These are phyloP conservation scores for Microthlaspi erraticum DNA, from an alignment of 345 rosid genomes.

Conservation along the genomic window DNA sequence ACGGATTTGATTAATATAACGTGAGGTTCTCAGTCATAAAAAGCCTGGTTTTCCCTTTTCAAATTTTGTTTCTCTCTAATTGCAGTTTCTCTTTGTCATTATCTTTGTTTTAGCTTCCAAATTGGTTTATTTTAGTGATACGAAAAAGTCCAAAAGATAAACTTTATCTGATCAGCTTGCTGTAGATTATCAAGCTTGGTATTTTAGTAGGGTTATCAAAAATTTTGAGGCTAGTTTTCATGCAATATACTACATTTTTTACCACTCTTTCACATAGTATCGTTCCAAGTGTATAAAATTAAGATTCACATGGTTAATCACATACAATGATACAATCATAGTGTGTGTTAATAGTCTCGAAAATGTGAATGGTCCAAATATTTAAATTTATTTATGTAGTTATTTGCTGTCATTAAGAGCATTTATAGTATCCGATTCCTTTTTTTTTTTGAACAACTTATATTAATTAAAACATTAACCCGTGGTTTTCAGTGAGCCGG, in stretches of 20 bases:
- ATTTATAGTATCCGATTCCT: conserved; percentile 29
- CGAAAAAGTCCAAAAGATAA: background rate
- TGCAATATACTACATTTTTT: background rate
- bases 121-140: conserved; percentile 12
- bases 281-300: conserved; percentile 1
- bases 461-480: too few species aligned
- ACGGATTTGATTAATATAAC: conserved; percentile 25
- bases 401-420: conserved; percentile 37
- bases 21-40: conserved; percentile 18
- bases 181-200: conserved; percentile 1
- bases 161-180: conserved; percentile 24
- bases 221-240: background rate
- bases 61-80: background rate
- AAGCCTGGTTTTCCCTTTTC: background rate
- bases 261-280: conserved; percentile 2
- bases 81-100: conserved; percentile 25
- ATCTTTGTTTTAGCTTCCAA: conserved; percentile 20
- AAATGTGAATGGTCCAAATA: conserved; percentile 37
- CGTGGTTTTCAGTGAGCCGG: too few species aligned
- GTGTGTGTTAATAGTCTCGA: conserved; percentile 39
- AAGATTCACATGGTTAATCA: conserved; percentile 39
- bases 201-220: background rate
- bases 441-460: too few species aligned
- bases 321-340: conserved; percentile 30
- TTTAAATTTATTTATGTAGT: conserved; percentile 12